Base-by-base conservation (phyloP, 2,329 filamentous ascomycete species). In the Trichoderma oligosporum region DNA sequence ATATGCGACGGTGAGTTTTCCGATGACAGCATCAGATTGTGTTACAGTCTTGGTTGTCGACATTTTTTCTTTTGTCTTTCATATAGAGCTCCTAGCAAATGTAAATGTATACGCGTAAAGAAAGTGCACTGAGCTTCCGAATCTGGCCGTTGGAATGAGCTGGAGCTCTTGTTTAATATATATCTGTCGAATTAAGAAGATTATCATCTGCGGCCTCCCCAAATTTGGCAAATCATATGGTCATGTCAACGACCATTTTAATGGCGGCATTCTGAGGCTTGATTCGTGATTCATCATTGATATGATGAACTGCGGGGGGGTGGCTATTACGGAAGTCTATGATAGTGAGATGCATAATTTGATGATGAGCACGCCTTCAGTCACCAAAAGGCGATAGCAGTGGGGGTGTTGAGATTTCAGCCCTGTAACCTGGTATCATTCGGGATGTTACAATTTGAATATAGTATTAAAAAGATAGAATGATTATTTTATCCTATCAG, bases 221-320 rank as follows among this genome's bases (percentile, higher is more conserved):
- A 16, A 6, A 5, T 29, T 36, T 39, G 39, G 39, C 9, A 54
- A 27, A 36, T 56, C 44, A 42, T 33, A 24, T 36, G 11, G 31
- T 39, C 31, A 29, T 42, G 33, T 38, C 53, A 56, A 39, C 8
- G 24, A 14, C 31, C 39, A 33, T 16, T 2, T 18, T 20, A 25
- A 56, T 47, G 22, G 44, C 53, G 53, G 33, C 42, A 56, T 41
- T 2, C 3, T 12, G 8, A 39, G 12, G 18, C 12, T 20, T 33
- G 11, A 33, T 31, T 47, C 53, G 53, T 56, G 42, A 56, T 56
- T 12, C 7, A 39, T 47, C n/a, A 9, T 18, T 31, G 16, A 41
- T 39, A 56, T 56, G 53, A 14, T 56, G 53, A 56, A 47, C 44
- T 56, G 53, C 53, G 42, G 53, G 53, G n/a, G 42, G 39, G 29